Base-by-base conservation (phyloP, 352 stramenopile genomes). In the Phytopythium chamaehyphon region DNA sequence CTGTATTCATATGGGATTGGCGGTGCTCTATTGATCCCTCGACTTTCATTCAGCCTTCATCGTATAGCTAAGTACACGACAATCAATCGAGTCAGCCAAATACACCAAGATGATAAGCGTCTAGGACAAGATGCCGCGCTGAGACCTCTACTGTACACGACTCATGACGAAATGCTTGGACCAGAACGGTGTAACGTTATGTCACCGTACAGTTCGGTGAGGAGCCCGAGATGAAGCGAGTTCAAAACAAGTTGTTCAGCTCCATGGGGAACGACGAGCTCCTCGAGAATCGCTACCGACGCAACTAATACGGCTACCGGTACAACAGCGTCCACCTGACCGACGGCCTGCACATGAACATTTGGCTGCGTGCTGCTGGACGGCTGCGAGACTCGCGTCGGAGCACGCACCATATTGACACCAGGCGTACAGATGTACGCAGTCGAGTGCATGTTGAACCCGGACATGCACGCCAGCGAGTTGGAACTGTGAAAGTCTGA, bases 341-440 rank as follows among this genome's bases (percentile, higher is more conserved):
- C 8, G 64, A 86, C 31, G 72, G 69, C 54, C 83, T 92, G 42
- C 96, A 83, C 71, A 90, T 93, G 69, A 96, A 96, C 66, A n/a
- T 93, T 92, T 64, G 85, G 89, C 56, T 96, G 84, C 51, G 76
- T 86, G 23, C 59, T 96, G 21, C 73, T 96, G 12, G 88, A 96
- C 64, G 76, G 80, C 46, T 88, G 77, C 40, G 55, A 65, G 46
- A 84, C 96, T 54, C 79, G 47, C 37, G 89, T 96, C 51, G 88
- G 88, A 6, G 62, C 78, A 19, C 77, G 79, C 45, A 83, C 75
- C 18, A 59, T 95, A 51, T 67, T 96, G 10, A 86, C 61, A 2
- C 88, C 86, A 0, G 72, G 76, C 47, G 83, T 94, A 24, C 70
- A 89, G 57, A 61, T 96, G 26, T 92, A 85, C 60, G 86, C 85